A percentile compares a stretch with the other conserved stretches of the same genome.
phyloP scores from a whole-genome alignment of 164 flowering plant genomes.

The Buxus sempervirens region DNA sequence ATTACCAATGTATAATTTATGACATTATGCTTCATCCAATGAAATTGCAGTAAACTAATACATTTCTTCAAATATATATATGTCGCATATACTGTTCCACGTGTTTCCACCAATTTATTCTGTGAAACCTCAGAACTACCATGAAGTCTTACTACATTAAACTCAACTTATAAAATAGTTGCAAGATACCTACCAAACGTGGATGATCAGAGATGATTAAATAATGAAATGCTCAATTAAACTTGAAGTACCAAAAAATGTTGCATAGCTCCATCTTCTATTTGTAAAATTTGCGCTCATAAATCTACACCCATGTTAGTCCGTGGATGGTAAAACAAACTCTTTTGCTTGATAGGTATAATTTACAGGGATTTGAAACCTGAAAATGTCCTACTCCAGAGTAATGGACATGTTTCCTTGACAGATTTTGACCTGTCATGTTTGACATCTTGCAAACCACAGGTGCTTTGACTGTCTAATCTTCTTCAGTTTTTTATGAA shows the following conservation, averaged over 20 bases:
- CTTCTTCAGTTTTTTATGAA: background rate
- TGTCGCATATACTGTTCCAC: background rate
- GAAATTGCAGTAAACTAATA: too few relatives aligned
- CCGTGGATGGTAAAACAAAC: background rate
- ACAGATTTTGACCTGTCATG: slow-evolving; percentile 97
- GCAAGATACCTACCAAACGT: background rate
- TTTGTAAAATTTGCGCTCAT: background rate
- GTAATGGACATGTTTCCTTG: slow-evolving; percentile 74
- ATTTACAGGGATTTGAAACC: slow-evolving; percentile 96
- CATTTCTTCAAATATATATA: too few relatives aligned
- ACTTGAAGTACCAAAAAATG: too few relatives aligned
- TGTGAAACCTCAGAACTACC: background rate
- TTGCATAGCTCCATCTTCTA: background rate
- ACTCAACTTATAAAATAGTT: background rate
- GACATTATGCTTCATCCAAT: background rate
- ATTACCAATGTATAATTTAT: background rate
- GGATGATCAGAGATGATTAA: background rate
- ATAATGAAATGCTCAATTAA: background rate
- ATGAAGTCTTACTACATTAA: background rate
- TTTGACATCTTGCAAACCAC: slow-evolving; percentile 95
- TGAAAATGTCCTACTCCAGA: slow-evolving; percentile 84
- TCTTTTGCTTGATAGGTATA: slow-evolving; percentile 53
- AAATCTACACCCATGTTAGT: background rate
- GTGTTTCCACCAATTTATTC: background rate
- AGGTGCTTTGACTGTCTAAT: slow-evolving; percentile 41